Base-by-base conservation (phyloP, 1,284 basidiomycete species). In the Cutaneotrichosporon cavernicola region DNA sequence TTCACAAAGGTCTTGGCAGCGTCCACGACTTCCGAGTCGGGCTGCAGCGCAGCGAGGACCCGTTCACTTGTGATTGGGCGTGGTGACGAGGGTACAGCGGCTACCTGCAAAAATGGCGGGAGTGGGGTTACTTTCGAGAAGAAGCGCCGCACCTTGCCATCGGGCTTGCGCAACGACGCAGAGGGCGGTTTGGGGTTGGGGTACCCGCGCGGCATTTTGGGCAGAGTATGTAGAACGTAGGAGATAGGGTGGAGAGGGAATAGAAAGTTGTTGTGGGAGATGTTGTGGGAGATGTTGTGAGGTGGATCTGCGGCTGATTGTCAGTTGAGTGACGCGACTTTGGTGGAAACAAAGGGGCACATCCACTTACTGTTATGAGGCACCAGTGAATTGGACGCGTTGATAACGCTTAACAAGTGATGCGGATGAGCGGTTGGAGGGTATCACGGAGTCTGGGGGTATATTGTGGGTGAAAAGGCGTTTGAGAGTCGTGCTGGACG, bases 1-100 rank as follows among this genome's bases (percentile, higher is more conserved):
- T 63, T 65, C 1, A 68, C 64, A 58, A 68, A 68, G 6, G 50
- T 68, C 62, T 68, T 68, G 9, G 64, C 66, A 0, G 66, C 66
- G 30, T 47, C 38, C 3, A 68, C 66, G 13, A 51, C 64, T 9
- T 50, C 43, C 9, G 40, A 30, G 30, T 68, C 66, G 16, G 66
- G 62, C 62, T 68, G 59, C 6, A 68, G 62, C 9, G 66, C 64
- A 6, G 64, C 64, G 14, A 68, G 66, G 3, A 68, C 60, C 18
- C 64, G 62, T 57, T 65, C 66, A 16, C 60, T 62, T 9, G 64
- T 31, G 11, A 65, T 49, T 18, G 61, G 9, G 21, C 66, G 66
- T 5, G 64, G 60, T 21, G 64, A 60, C 5, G 61, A 40, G 5
- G 62, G 50, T 2, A 60, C 22, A 14, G 58, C 57, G 22, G 53